Percentiles rank a stretch among this genome's conserved stretches.
phyloP scores from a whole-genome alignment of 1,284 basidiomycete species.

The Rhodotorula sp. region DNA sequence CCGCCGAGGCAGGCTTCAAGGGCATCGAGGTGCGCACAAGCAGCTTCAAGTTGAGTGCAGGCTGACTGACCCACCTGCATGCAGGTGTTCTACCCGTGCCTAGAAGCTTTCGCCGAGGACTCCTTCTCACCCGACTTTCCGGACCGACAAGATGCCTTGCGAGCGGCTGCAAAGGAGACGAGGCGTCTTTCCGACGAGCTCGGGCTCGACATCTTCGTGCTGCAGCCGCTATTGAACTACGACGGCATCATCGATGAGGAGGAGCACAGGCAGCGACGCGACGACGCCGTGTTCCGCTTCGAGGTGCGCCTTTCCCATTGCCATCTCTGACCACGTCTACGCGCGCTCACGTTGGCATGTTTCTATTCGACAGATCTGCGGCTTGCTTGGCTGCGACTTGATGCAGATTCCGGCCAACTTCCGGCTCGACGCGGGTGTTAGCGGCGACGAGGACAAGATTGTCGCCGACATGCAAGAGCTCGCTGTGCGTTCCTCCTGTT shows the following conservation, averaged over 20 bases:
- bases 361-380: slow-evolving; percentile 14
- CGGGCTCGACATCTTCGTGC: slow-evolving; percentile 21
- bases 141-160: slow-evolving; percentile 5
- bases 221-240: slow-evolving; percentile 33
- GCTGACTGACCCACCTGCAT: neutral
- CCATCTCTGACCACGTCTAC: too few relatives aligned
- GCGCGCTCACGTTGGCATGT: too few relatives aligned
- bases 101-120: slow-evolving; percentile 20
- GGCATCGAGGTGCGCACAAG: slow-evolving; percentile 24
- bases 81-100: slow-evolving; percentile 33
- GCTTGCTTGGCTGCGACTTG: slow-evolving; percentile 24
- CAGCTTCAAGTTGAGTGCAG: neutral
- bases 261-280: slow-evolving; percentile 21
- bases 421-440: slow-evolving; percentile 23
- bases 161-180: slow-evolving; percentile 23
- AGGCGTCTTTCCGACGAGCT: slow-evolving; percentile 6
- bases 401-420: slow-evolving; percentile 33
- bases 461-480: slow-evolving; percentile 28
- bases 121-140: neutral
- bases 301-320: slow-evolving; percentile 11
- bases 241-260: slow-evolving; percentile 24
- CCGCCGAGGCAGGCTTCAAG: slow-evolving; percentile 20
- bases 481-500: neutral
- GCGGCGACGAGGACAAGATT: slow-evolving; percentile 24
- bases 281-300: slow-evolving; percentile 26